Base-by-base conservation (phyloP, 2,329 filamentous ascomycete species). In the Ceratocystiopsis brevicomis region DNA sequence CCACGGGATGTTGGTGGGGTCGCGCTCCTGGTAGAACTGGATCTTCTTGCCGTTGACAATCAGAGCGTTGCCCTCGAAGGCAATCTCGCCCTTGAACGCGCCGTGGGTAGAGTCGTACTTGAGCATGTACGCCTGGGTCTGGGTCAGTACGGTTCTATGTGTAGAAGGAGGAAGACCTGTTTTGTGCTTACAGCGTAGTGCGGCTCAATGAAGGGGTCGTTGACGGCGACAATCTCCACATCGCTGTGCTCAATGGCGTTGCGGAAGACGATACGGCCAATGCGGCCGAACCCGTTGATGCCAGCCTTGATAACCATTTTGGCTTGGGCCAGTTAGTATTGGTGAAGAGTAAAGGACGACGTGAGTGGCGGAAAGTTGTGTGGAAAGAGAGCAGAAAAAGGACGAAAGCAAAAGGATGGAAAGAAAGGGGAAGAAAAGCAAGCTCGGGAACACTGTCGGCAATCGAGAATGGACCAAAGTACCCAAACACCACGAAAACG, bases 261-360 rank as follows among this genome's bases (percentile, higher is more conserved):
- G 72, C 88, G 85, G 82, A 96, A 90, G 73, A 96, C 80, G 66
- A 98, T 95, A 66, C 90, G 83, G 61, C 90, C 90, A 69, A 98
- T 98, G 69, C 90, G 87, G 72, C 90, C 90, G 75, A 98, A 98
- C 67, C 90, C 88, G 81, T 95, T 96, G 81, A 94, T 95, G 66
- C 86, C 86, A 63, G 92, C 84, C 78, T 92, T 76, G 63, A 71
- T 63, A 61, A 61, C 58, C 66, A 72, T 73, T 51, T 57, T 70
- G 56, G 53, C 57, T 54, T 49, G 40, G 46, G 18, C 39, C n/a
- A 21, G 37, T 14, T 16, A 34, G 35, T 34, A 38, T 35, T 19
- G 37, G 41, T 14, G 38, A 25, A 37, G 45, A 40, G 25, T 30
- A 6, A 10, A 30, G 25, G 34, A 35, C 25, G 30, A 34, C 36